Percentiles rank a stretch among this genome's conserved stretches.
phyloP scores from a whole-genome alignment of 139 green algal genomes.

The Chlorella sp. region DNA sequence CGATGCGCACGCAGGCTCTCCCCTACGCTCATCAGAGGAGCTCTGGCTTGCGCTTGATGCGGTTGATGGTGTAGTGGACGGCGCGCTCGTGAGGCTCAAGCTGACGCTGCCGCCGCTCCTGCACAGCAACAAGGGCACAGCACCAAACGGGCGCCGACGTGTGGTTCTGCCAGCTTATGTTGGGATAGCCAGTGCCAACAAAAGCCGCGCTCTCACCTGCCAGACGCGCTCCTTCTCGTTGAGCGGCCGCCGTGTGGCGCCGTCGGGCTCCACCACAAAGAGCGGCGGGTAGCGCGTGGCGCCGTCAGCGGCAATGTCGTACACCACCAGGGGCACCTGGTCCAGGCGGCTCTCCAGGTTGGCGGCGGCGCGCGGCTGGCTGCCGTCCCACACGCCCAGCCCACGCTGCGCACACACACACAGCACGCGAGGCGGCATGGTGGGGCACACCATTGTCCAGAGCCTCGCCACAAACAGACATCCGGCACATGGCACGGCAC shows the following conservation, averaged over 20 bases:
- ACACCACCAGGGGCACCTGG: conserved; percentile 27
- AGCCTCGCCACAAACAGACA: neutral
- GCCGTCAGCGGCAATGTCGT: conserved; percentile 22
- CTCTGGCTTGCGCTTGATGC: neutral
- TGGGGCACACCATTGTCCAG: neutral
- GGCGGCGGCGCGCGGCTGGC: neutral
- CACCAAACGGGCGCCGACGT: neutral
- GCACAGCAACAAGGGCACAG: neutral
- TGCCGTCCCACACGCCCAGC: conserved; percentile 2
- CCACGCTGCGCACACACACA: conserved; percentile 1
- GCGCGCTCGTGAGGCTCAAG: neutral
- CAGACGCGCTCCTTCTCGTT: conserved; percentile 33
- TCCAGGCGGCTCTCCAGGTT: conserved; percentile 1
- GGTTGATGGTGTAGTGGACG: neutral
- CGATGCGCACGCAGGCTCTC: too few species aligned
- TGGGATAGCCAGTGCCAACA: neutral
- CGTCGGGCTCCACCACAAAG: conserved; percentile 15
- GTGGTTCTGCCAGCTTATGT: neutral
- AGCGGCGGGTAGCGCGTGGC: conserved; percentile 24
- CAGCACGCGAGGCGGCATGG: neutral
- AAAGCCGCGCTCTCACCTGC: conserved; percentile 16
- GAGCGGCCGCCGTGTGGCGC: conserved; percentile 8
- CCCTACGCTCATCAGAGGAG: too few species aligned
- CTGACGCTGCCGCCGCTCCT: neutral
- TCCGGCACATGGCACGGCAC: neutral